These are phyloP conservation scores for Pichia ethanolica DNA, from an alignment of 805 yeast species.

Conservation along the genomic window DNA sequence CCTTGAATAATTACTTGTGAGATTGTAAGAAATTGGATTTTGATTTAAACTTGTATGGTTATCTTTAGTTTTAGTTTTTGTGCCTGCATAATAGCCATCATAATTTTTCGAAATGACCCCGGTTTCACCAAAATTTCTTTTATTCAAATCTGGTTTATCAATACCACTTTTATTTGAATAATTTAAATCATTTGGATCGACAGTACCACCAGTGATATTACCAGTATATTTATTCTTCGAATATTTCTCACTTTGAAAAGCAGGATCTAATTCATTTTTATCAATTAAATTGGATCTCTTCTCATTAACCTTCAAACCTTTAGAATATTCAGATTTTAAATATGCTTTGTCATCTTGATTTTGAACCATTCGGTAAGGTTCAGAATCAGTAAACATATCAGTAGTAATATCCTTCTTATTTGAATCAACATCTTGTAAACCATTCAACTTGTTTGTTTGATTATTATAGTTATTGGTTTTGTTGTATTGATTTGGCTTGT, in stretches of 20 bases:
- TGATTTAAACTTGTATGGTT: neutral
- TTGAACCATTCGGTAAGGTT: constrained; percentile 10
- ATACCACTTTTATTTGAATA: too few relatives aligned
- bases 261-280: neutral
- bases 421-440: too few relatives aligned
- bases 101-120: neutral
- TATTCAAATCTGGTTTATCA: too few relatives aligned
- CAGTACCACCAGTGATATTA: neutral
- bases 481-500: too few relatives aligned
- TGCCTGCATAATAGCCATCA: constrained; percentile 7
- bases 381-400: constrained; percentile 1
- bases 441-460: too few relatives aligned
- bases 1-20: too few relatives aligned
- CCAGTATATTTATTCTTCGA: too few relatives aligned
- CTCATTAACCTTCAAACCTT: neutral
- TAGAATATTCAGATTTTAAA: constrained; percentile 1
- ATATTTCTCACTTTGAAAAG: neutral
- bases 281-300: neutral
- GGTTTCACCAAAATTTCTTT: neutral
- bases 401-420: neutral
- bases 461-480: too few relatives aligned
- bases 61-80: neutral
- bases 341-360: neutral
- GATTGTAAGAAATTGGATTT: too few relatives aligned
- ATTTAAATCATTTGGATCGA: neutral